phyloP scores from a whole-genome alignment of 495 filamentous ascomycete species.

The Penicillium turbatum region DNA sequence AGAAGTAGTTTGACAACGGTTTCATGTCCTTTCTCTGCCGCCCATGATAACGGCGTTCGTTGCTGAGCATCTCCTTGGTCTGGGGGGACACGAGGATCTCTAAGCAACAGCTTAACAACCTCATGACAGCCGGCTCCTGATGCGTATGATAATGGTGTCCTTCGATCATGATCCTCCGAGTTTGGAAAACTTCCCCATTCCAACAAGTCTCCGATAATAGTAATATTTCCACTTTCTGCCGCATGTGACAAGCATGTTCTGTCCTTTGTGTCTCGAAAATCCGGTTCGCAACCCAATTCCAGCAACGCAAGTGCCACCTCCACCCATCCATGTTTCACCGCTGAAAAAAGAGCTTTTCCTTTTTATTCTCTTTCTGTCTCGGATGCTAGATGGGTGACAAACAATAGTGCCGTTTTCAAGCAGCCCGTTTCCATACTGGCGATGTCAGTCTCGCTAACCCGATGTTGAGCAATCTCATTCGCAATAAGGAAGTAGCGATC shows the following conservation, averaged over 20 bases:
- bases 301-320: background rate
- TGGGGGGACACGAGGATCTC: background rate
- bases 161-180: background rate
- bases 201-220: background rate
- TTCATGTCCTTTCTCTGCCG: background rate
- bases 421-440: background rate
- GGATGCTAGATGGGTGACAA: background rate
- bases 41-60: constrained; percentile 25
- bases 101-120: constrained; percentile 1
- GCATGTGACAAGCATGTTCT: constrained; percentile 4
- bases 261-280: background rate
- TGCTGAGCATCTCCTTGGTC: background rate
- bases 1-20: constrained; percentile 1
- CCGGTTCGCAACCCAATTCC: background rate
- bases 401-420: background rate
- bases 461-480: background rate
- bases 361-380: background rate
- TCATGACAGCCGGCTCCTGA: background rate
- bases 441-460: background rate
- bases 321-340: background rate
- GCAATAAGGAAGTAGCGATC: background rate
- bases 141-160: constrained; percentile 30
- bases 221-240: background rate
- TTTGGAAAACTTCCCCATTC: background rate
- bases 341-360: background rate